Base-by-base conservation (phyloP, 805 yeast species). In the Suhomyces canberraensis region DNA sequence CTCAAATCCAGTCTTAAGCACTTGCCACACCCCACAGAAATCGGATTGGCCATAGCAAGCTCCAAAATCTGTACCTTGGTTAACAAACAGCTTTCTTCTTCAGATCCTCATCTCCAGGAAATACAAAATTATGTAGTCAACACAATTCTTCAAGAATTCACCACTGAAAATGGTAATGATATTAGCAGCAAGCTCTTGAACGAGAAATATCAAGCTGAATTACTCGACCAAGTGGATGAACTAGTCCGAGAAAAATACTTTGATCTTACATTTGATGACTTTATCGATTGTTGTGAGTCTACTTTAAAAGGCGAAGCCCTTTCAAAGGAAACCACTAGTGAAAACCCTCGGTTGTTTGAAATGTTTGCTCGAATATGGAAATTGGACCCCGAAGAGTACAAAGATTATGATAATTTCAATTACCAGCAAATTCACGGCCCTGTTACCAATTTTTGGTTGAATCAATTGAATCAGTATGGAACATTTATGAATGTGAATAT, bases 121-220 rank as follows among this genome's bases (percentile, higher is more conserved):
- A 45, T 52, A 17, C 37, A 27, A 15, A 49, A 49, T 33, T 51
- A 44, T 29, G 45, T 50, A 8, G 38, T 42, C 8, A 54, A 54
- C 33, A 35, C 35, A 20, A 32, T 50, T 13, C 37, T 53, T 14
- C 55, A 48, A 25, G 47, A 45, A n/a, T 41, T 36, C 27, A 37
- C 39, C 8, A 37, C 36, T 26, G 37, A 39, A 31, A 39, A 40
- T n/a, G 17, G 11, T 4, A 4, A 17, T 14, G 22, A 18, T 7
- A 29, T 29, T n/a, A 7, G 14, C 22, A 18, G 18, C 29, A 27
- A 42, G 22, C 29, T 47, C 11, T 20, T 43, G 13, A 30, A 28
- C n/a, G 40, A 37, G 20, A 27, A 31, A 4, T 39, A 41, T 25
- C 37, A 43, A 17, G 29, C 33, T 16, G 18, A 29, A 6, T 20